Conservation (phyloP, 352 stramenopile species). For the Halophytophthora polymorphica region DNA sequence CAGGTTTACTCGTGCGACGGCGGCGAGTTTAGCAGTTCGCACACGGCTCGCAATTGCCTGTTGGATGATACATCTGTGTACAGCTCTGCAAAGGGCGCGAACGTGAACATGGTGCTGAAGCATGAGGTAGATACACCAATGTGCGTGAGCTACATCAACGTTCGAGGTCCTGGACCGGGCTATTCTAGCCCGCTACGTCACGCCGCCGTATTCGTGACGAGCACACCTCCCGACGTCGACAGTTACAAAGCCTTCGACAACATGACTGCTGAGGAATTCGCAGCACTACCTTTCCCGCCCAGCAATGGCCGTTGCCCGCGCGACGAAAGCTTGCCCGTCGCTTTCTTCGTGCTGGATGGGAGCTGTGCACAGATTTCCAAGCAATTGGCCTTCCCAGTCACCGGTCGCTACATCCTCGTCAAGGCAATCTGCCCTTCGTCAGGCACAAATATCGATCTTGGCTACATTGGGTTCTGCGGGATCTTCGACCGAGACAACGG, state of each 20-base stretch:
- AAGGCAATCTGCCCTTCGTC: conserved; percentile 68
- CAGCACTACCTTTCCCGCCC: conserved; percentile 61
- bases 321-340: conserved; percentile 62
- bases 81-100: conserved; percentile 66
- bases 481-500: conserved; percentile 81
- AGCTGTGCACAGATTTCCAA: conserved; percentile 77
- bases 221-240: conserved; percentile 47
- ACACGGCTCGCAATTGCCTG: conserved; percentile 63
- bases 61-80: conserved; percentile 80
- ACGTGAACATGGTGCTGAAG: conserved; percentile 78
- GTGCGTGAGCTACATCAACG: conserved; percentile 64
- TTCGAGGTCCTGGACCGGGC: conserved; percentile 69
- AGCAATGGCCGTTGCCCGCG: conserved; percentile 42
- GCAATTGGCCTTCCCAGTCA: conserved; percentile 60
- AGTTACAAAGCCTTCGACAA: conserved; percentile 56
- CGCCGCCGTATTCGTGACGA: conserved; percentile 71
- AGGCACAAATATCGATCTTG: conserved; percentile 81
- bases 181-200: conserved; percentile 76
- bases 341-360: conserved; percentile 77
- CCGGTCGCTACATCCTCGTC: conserved; percentile 73
- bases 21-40: conserved; percentile 77
- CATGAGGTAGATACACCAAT: conserved; percentile 82
- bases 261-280: conserved; percentile 77
- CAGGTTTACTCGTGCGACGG: conserved; percentile 69
- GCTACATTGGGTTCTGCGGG: conserved; percentile 77